Conservation (phyloP, 768 basidiomycete genomes). For the Serendipita sp. region DNA sequence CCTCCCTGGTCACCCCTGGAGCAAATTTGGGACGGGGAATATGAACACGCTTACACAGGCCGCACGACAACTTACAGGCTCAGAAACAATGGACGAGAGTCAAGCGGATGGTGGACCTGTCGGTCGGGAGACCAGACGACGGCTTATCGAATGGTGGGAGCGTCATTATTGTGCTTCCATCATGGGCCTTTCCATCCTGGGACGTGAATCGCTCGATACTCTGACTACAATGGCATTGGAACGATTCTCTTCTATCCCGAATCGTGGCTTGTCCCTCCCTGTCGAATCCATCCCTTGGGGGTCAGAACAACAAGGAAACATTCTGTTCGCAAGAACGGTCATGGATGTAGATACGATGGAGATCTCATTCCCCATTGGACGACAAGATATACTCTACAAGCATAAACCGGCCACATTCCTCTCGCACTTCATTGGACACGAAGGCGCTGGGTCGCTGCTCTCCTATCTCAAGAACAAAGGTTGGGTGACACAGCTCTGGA, state of each 20-base stretch:
- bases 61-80: constrained; percentile 17
- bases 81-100: neutral
- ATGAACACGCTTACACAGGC: constrained; percentile 51
- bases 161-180: constrained; percentile 67
- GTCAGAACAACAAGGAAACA: constrained; percentile 48
- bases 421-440: constrained; percentile 75
- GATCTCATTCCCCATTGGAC: constrained; percentile 61
- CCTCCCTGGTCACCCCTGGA: constrained; percentile 65
- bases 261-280: constrained; percentile 43
- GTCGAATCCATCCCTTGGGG: constrained; percentile 60
- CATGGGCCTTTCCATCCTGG: constrained; percentile 67
- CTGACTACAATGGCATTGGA: constrained; percentile 44
- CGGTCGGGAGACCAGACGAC: constrained; percentile 63
- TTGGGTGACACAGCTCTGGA: constrained; percentile 62
- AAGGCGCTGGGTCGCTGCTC: constrained; percentile 80
- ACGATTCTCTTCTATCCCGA: constrained; percentile 57
- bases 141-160: constrained; percentile 74
- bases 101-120: constrained; percentile 53
- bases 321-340: constrained; percentile 77
- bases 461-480: constrained; percentile 82
- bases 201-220: constrained; percentile 67
- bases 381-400: constrained; percentile 58
- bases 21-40: constrained; percentile 85
- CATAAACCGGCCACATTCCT: constrained; percentile 65
- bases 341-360: constrained; percentile 76